Evolutionary conservation across 352 stramenopile genomes (phyloP).

Genomic region (Phytophthora idaei): DNA sequence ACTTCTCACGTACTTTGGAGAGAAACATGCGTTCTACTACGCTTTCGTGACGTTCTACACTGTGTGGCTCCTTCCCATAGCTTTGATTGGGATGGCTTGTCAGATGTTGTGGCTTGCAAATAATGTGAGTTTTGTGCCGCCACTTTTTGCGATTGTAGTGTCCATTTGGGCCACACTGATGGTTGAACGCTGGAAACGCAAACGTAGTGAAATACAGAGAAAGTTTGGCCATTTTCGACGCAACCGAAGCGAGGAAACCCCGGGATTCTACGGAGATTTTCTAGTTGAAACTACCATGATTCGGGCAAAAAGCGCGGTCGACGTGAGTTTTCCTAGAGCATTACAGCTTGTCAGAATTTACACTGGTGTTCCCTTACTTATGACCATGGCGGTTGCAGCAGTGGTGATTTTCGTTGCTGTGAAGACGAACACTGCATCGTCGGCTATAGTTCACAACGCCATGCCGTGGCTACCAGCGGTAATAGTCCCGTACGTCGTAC

Average conservation of each 20-base stretch:
- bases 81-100: slow-evolving; percentile 50
- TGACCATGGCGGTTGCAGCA: slow-evolving; percentile 55
- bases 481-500: slow-evolving; percentile 62
- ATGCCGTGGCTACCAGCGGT: slow-evolving; percentile 47
- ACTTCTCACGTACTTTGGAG: slow-evolving; percentile 80
- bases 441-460: slow-evolving; percentile 21
- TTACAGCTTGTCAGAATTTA: slow-evolving; percentile 72
- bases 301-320: slow-evolving; percentile 45
- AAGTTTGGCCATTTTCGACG: slow-evolving; percentile 80
- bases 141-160: slow-evolving; percentile 75
- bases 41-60: slow-evolving; percentile 81
- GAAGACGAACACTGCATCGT: slow-evolving; percentile 47
- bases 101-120: slow-evolving; percentile 52
- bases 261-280: slow-evolving; percentile 76
- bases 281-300: slow-evolving; percentile 47
- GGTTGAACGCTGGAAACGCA: slow-evolving; percentile 91
- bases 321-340: slow-evolving; percentile 65
- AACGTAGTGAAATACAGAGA: slow-evolving; percentile 77
- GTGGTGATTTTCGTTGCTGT: slow-evolving; percentile 66
- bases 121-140: slow-evolving; percentile 41
- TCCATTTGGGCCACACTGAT: slow-evolving; percentile 87
- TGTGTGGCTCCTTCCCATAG: slow-evolving; percentile 68
- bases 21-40: slow-evolving; percentile 85
- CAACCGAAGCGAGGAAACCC: slow-evolving; percentile 56
- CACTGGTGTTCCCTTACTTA: slow-evolving; percentile 52